These are phyloP conservation scores for Ogataea populi-albae DNA, from an alignment of 805 yeast genomes.

Conservation along the genomic window DNA sequence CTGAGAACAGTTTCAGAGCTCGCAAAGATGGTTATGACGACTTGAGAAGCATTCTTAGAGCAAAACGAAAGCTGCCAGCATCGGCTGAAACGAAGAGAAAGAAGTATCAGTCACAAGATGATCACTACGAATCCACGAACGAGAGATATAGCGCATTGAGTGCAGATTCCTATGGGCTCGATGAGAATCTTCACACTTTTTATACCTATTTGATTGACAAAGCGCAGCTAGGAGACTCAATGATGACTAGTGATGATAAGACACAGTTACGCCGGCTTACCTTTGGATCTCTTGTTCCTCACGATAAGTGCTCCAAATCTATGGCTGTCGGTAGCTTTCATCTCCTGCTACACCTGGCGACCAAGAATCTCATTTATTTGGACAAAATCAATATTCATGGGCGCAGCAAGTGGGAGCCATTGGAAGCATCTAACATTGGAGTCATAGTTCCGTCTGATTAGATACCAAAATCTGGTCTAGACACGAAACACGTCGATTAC, in stretches of 20 bases:
- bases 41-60: constrained; percentile 4
- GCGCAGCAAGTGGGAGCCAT: constrained; percentile 25
- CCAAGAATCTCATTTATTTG: constrained; percentile 13
- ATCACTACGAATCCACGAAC: neutral
- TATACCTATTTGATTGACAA: constrained; percentile 6
- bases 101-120: neutral
- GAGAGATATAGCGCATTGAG: constrained; percentile 1
- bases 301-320: constrained; percentile 8
- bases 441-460: constrained; percentile 11
- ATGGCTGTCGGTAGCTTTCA: constrained; percentile 22
- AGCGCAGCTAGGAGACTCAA: constrained; percentile 5
- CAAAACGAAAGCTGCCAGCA: constrained; percentile 1
- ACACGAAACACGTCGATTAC: too few species aligned
- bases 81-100: constrained; percentile 1
- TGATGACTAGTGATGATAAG: constrained; percentile 4
- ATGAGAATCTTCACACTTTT: constrained; percentile 5
- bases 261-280: constrained; percentile 10
- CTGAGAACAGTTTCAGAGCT: neutral
- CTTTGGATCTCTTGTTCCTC: constrained; percentile 13
- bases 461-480: neutral
- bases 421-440: constrained; percentile 17
- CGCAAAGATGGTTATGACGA: constrained; percentile 13
- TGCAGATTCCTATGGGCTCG: constrained; percentile 1
- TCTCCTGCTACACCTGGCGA: constrained; percentile 17
- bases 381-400: constrained; percentile 17